Evolutionary conservation across 176 grass and related monocot species (phyloP), one percentile per base, ranked within the genome.

Genomic region (Aegilops sharonensis): DNA sequence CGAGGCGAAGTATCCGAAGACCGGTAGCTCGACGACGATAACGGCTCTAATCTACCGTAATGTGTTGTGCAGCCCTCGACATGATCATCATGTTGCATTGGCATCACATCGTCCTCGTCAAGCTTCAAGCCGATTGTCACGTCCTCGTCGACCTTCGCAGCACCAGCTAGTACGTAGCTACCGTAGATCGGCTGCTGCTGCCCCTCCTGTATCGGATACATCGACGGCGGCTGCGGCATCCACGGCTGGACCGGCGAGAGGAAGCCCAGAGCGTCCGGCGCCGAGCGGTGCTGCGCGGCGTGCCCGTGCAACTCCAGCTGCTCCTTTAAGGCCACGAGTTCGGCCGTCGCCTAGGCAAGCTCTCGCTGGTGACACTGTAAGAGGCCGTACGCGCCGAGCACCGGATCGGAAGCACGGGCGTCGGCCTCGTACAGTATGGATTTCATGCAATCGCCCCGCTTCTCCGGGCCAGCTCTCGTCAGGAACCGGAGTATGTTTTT

Each of bases 391-490:
- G 88, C 68, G 45, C 91, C 91, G 36, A 27, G 29, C 54, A 74
- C 71, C 25, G 91, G 91, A 9, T 75, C 60, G 2, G 5, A 17
- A 4, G 64, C 56, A 17, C 87, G 81, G 8, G 15, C 1, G 40
- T 66, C 59, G 71, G 91, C 42, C 78, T 93, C 76, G 64, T 68
- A 83, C 8, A 88, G 14, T 56, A 90, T 50, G 25, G 81, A 66
- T 0, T 27, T 32, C 91, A 90, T 84, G 69, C 77, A 83, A 18
- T 48, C 77, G 42, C 59, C 47, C 11, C 68, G 75, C 2, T 64
- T 37, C 45, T 21, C 43, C 11, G 59, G 83, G 0, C 77, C 73
- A 0, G 84, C 72, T 9, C 3, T 2, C 40, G 1, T 0, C 14
- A 90, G 30, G 3, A 79, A 68, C 9, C 50, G 68, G 18, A 83